These are phyloP conservation scores for Pyrenophora teres DNA, from an alignment of 2,329 filamentous ascomycete species.

Conservation along the genomic window DNA sequence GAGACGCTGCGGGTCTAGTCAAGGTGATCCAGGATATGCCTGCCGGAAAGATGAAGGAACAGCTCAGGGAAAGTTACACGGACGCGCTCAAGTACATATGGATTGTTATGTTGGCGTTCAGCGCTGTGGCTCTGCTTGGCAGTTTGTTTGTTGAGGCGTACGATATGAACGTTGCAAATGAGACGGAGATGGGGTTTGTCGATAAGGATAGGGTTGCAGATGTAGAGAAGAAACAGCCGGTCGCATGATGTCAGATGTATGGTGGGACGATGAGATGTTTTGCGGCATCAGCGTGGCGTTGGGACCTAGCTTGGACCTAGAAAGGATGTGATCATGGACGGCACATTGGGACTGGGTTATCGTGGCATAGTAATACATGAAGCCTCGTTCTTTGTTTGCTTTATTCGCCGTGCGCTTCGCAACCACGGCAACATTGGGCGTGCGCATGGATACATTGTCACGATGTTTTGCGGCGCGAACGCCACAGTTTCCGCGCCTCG, in stretches of 20 bases:
- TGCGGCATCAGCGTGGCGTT: constrained; percentile 10
- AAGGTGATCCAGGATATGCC: constrained; percentile 62
- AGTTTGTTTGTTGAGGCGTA: constrained; percentile 58
- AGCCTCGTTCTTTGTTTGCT: too few relatives aligned
- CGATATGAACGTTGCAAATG: constrained; percentile 53
- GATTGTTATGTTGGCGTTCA: constrained; percentile 61
- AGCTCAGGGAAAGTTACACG: constrained; percentile 55
- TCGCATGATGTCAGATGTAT: neutral
- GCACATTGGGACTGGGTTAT: too few relatives aligned
- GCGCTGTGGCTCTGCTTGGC: constrained; percentile 56
- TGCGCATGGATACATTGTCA: too few relatives aligned
- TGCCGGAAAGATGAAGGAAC: constrained; percentile 52
- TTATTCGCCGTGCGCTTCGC: too few relatives aligned
- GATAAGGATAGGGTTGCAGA: constrained; percentile 42
- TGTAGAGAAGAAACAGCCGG: constrained; percentile 19
- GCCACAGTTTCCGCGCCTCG: neutral
- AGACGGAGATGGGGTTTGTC: constrained; percentile 56
- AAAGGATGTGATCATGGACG: too few relatives aligned
- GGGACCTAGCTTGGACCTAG: neutral
- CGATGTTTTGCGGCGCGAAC: too few relatives aligned
- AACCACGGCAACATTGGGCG: neutral
- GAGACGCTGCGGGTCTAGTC: constrained; percentile 64
- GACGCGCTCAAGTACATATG: constrained; percentile 61
- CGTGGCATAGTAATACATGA: neutral
- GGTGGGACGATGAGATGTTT: neutral